Evolutionary conservation across 2,329 filamentous ascomycete genomes (phyloP), one percentile per base, ranked within the genome.

Genomic region (Neofusicoccum umdonicola): DNA sequence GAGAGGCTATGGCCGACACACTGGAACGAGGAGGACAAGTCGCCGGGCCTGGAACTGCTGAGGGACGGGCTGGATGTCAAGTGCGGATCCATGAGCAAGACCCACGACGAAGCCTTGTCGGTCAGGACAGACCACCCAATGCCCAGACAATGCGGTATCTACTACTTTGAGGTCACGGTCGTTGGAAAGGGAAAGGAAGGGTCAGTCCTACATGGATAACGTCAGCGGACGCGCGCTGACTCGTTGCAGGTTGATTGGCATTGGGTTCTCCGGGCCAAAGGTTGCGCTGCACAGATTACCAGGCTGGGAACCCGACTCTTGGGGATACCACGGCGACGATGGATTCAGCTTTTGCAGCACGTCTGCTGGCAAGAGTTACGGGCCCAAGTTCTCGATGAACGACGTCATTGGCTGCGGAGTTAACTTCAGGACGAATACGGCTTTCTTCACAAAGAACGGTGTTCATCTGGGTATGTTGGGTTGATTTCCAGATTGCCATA

Each of bases 81-180:
- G 66, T 88, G 87, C 71, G 79, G 77, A 45, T 86, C 86, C 22
- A 76, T 81, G 11, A 79, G 81, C 45, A 87, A 87, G 74, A 83
- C 84, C 50, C 80, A 83, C 65, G 87, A 90, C 72, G 95, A 98
- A 75, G 91, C 92, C 17, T 92, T 88, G 41, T 87, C 91, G 12
- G 88, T 97, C 65, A 88, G 95, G 64, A 87, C 93, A 34, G 90
- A 99, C 76, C 84, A 93, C 74, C 86, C 88, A 56, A 97, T 98
- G 87, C 93, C 95, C 3, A 84, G 88, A 41, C 90, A 96, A 72
- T 95, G 91, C 69, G 95, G 95, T 1, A 89, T 99, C 66, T 99
- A 97, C 77, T 99, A 99, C 76, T 99, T 88, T 73, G 95, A 99
- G 72, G 82, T 88, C 39, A 86, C 85, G 8, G 85, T 92, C 54